Evolutionary conservation across 164 flowering plant species (phyloP), one percentile per base, ranked within the genome.

Genomic region (Liquidambar formosana): DNA sequence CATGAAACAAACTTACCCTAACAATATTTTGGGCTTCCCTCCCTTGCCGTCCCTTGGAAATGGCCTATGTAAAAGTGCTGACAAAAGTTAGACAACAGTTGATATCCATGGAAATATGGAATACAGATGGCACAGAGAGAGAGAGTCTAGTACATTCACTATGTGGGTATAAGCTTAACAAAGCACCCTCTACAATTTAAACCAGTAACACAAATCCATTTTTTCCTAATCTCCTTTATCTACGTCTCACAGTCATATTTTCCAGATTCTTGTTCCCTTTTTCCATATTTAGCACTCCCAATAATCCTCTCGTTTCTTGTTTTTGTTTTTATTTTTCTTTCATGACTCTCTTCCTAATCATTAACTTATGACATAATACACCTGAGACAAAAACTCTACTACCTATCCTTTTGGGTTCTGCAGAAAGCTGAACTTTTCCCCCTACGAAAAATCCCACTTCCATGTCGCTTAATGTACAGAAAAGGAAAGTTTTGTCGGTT

Each of bases 41-140:
- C 75, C 91, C 94, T 79, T 93, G 99, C 43, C 94, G 75, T 70
- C 90, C 97, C 76, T 96, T 96, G 21, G 99, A 89, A 65, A 96
- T 82, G 46, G 86, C 86, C 98, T 96, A 69, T 22, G 23, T 11
- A 75, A 33, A 65, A 33, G 19, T 19, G n/a, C 18, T 1, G 68
- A 26, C 0, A 60, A 48, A 2, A 63, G 43, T 59, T 57, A 58
- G 21, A 57, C 45, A n/a, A 44, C 12, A 63, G 5, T 63, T 26
- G 27, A 59, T 10, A 13, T 45, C 46, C 14, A 45, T 25, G 6
- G n/a, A n/a, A n/a, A n/a, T n/a, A n/a, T n/a, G n/a, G 18, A n/a
- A 41, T 53, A 41, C 23, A 27, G 69, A 19, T 41, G 49, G 69
- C 9, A 16, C 43, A 47, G 9, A 51, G 5, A 18, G 8, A 51